Base-by-base conservation (phyloP, 2,329 filamentous ascomycete genomes). In the Tetracladium maxilliforme region DNA sequence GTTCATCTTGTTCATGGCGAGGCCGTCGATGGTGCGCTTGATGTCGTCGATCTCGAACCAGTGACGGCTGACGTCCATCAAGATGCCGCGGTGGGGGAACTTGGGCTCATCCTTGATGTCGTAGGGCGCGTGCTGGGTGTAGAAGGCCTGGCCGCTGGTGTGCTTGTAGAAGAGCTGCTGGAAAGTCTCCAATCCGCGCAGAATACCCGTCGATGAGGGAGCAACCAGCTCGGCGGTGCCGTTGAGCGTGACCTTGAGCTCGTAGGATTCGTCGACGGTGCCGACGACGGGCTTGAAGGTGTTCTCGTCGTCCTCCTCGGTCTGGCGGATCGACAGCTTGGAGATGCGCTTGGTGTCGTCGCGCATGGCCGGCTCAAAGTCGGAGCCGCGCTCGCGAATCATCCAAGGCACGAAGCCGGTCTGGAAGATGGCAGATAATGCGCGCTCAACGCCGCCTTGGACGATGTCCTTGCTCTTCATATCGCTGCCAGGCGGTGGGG, bases 1-100 rank as follows among this genome's bases (percentile, higher is more conserved):
- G 51, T 90, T 90, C 58, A 90, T 65, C 55, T 92, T 90, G 55
- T 74, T 82, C 64, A 71, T 83, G 2, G 77, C 58, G 35, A 79
- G 51, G 20, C 71, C 77, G 42, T 92, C 79, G 35, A 93, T 79
- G 26, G 73, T 81, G 25, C 72, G 70, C 41, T 73, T 61, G 36
- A 92, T 73, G 39, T 79, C 68, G 5, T 57, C 46, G 14, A 80
- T 53, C 2, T 68, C 61, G 48, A 76, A 80, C 52, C 64, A 90
- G 41, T 72, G 75, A 30, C 84, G 64, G 4, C 78, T 64, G 21
- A 82, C 70, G 42, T 92, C 84, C 38, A 92, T 56, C 38, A 90
- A 74, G 26, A 92, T 49, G 9, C 84, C 83, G 22, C 84, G 73
- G 48, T 92, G 79, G 10, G 61, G 49, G 48, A 81, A 92, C 40